phyloP scores from a whole-genome alignment of 371 early-diverging fungal species.

The Phascolomyces articulosus region DNA sequence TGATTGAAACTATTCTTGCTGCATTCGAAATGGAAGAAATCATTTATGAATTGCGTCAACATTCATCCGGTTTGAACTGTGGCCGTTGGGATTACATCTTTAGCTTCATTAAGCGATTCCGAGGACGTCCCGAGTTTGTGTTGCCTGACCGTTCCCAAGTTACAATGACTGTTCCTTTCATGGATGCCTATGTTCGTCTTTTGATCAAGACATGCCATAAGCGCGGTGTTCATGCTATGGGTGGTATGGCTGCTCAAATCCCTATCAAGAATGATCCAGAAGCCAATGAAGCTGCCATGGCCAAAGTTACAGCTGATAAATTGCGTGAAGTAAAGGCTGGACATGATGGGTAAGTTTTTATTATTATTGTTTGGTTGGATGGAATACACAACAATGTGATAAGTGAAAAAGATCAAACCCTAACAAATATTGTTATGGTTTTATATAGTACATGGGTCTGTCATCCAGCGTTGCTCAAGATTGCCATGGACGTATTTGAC shows the following conservation, averaged over 20 bases:
- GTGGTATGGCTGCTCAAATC: slow-evolving; percentile 98
- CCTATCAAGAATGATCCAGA: slow-evolving; percentile 89
- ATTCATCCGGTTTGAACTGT: slow-evolving; percentile 96
- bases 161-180: slow-evolving; percentile 93
- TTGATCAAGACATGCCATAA: slow-evolving; percentile 96
- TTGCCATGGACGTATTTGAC: slow-evolving; percentile 90
- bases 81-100: slow-evolving; percentile 99
- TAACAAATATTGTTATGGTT: too few species aligned
- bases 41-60: slow-evolving; percentile 95
- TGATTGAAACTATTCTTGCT: slow-evolving; percentile 96
- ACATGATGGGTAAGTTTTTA: slow-evolving; percentile 73
- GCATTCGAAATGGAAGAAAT: slow-evolving; percentile 98
- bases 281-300: slow-evolving; percentile 88
- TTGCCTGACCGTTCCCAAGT: slow-evolving; percentile 90
- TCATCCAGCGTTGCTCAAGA: slow-evolving; percentile 91
- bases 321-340: slow-evolving; percentile 91
- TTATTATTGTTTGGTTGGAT: too few species aligned
- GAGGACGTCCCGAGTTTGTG: slow-evolving; percentile 78
- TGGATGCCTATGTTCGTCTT: slow-evolving; percentile 89
- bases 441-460: slow-evolving; percentile 95
- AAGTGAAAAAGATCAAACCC: neutral
- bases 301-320: slow-evolving; percentile 92
- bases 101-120: slow-evolving; percentile 90
- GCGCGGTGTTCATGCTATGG: slow-evolving; percentile 98
- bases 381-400: neutral